Conservation (phyloP, 129 eudicot species). For the Centaurea solstitialis region DNA sequence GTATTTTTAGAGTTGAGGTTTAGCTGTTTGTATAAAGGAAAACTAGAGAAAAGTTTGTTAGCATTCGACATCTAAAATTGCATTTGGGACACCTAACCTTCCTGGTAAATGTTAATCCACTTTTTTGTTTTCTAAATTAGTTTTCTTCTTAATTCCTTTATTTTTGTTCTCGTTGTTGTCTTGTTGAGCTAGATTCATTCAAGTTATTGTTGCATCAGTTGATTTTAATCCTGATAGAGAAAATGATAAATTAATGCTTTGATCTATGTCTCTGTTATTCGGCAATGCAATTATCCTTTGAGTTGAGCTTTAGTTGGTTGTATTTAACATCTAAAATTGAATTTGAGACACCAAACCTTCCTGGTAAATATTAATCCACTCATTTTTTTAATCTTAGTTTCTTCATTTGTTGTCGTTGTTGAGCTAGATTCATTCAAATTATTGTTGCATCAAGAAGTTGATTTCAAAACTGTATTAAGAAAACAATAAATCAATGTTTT, state of each 20-base stretch:
- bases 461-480: neutral
- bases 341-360: too few species aligned
- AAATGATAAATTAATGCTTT: neutral
- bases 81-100: slow-evolving; percentile 55
- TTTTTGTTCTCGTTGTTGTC: too few species aligned
- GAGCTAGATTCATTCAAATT: neutral
- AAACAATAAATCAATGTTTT: neutral
- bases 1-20: neutral
- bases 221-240: neutral
- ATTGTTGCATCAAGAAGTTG: slow-evolving; percentile 1
- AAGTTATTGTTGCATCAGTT: neutral
- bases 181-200: neutral
- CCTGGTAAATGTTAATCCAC: slow-evolving; percentile 23
- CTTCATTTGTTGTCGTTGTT: too few species aligned
- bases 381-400: too few species aligned
- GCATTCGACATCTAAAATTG: too few species aligned
- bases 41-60: neutral
- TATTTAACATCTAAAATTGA: too few species aligned
- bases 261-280: neutral
- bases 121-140: neutral
- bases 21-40: neutral
- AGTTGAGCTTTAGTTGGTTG: too few species aligned
- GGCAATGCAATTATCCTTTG: too few species aligned
- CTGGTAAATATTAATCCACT: too few species aligned
- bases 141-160: neutral